phyloP scores from a whole-genome alignment of 2,329 filamentous ascomycete species.

The Colletotrichum sp. region DNA sequence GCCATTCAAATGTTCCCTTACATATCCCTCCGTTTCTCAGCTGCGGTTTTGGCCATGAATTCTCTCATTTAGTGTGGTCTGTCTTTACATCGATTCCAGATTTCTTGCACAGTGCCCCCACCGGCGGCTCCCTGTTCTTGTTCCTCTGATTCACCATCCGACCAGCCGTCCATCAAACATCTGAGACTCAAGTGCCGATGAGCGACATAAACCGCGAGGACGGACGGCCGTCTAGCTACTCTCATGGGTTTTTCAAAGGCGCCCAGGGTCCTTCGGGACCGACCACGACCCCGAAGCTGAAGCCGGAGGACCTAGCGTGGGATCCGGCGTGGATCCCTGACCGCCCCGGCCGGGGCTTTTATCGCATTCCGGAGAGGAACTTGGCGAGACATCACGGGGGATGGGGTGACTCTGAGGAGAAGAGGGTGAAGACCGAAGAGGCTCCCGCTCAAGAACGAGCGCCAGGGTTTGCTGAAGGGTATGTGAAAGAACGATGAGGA shows the following conservation, averaged over 20 bases:
- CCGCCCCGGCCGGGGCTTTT: background rate
- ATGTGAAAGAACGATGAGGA: background rate
- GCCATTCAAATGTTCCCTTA: accelerated
- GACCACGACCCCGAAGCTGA: background rate
- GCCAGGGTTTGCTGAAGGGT: background rate
- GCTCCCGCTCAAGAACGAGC: background rate
- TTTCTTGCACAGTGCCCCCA: background rate
- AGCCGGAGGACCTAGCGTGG: background rate
- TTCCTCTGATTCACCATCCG: background rate
- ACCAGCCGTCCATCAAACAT: background rate
- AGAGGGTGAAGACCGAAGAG: background rate
- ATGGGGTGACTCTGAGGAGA: background rate
- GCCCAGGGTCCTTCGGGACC: background rate
- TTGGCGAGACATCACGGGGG: background rate
- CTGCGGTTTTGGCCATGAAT: background rate
- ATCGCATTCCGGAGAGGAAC: background rate
- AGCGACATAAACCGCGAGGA: background rate
- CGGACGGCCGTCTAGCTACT: background rate
- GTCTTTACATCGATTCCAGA: background rate
- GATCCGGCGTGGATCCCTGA: background rate
- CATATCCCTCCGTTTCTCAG: background rate
- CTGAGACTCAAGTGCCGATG: background rate
- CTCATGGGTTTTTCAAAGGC: background rate
- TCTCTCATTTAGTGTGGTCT: background rate
- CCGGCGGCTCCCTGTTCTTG: background rate